Evolutionary conservation across 441 rosid species (phyloP).

Genomic region (Pelargonium cotyledonis): DNA sequence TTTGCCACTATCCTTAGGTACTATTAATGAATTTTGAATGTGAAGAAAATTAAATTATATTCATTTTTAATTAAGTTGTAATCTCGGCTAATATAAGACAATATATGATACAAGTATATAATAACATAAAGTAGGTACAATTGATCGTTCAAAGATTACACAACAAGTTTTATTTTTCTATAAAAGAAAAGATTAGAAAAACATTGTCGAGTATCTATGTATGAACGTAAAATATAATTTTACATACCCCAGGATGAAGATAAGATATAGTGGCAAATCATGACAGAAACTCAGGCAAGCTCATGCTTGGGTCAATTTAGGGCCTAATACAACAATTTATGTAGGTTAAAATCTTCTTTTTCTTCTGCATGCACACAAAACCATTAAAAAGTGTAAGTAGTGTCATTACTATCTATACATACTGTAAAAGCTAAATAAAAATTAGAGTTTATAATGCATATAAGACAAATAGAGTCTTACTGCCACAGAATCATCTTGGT

Average conservation of each 20-base stretch:
- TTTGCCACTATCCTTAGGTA: too few relatives aligned
- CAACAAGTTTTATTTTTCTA: too few relatives aligned
- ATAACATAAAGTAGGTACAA: too few relatives aligned
- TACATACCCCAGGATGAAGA: not conserved
- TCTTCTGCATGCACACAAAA: constrained; percentile 48
- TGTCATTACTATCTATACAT: not conserved
- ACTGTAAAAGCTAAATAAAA: too few relatives aligned
- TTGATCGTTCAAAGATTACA: too few relatives aligned
- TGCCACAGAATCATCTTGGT: constrained; percentile 42
- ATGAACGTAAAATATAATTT: not conserved
- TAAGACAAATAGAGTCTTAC: constrained; percentile 36
- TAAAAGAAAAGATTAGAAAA: too few relatives aligned
- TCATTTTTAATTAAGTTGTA: too few relatives aligned
- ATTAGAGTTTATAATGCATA: too few relatives aligned
- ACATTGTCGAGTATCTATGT: not conserved
- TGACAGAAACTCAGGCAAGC: not conserved
- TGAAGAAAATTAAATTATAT: too few relatives aligned
- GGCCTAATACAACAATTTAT: constrained; percentile 74
- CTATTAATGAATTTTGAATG: too few relatives aligned
- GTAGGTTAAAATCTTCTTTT: constrained; percentile 70
- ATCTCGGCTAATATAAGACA: too few relatives aligned
- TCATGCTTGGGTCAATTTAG: constrained; percentile 15
- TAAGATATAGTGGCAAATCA: not conserved
- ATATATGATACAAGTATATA: too few relatives aligned
- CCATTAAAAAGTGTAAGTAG: constrained; percentile 15